Evolutionary conservation across 129 eudicot species (phyloP).

Genomic region (Centrapalus pauciflorus): DNA sequence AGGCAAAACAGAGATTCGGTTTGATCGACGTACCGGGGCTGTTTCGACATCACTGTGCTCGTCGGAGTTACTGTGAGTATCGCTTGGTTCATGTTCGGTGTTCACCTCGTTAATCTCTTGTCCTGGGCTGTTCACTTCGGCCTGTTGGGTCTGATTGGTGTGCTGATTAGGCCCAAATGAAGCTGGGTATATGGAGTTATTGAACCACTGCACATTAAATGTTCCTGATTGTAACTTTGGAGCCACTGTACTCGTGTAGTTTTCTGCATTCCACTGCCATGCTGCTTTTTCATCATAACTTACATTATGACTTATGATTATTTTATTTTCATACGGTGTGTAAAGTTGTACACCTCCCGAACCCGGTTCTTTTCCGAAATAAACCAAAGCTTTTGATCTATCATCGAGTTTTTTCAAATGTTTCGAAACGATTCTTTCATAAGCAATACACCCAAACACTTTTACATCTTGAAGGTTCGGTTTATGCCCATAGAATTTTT

Average conservation of each 20-base stretch:
- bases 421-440: not conserved
- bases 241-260: not conserved
- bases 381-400: not conserved
- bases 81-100: no score
- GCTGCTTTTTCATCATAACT: not conserved
- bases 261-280: not conserved
- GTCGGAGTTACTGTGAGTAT: no score
- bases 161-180: not conserved
- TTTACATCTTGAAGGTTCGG: not conserved
- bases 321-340: not conserved
- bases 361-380: not conserved
- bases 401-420: not conserved
- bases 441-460: not conserved
- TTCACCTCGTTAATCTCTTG: not conserved
- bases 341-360: not conserved
- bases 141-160: not conserved
- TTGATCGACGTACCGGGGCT: not conserved
- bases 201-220: not conserved
- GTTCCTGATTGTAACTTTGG: not conserved
- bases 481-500: not conserved
- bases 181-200: no score
- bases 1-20: not conserved
- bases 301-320: not conserved
- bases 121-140: not conserved
- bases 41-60: not conserved